Evolutionary conservation across 495 filamentous ascomycete genomes (phyloP), one percentile per base, ranked within the genome.

Genomic region (Cercophora sp.): DNA sequence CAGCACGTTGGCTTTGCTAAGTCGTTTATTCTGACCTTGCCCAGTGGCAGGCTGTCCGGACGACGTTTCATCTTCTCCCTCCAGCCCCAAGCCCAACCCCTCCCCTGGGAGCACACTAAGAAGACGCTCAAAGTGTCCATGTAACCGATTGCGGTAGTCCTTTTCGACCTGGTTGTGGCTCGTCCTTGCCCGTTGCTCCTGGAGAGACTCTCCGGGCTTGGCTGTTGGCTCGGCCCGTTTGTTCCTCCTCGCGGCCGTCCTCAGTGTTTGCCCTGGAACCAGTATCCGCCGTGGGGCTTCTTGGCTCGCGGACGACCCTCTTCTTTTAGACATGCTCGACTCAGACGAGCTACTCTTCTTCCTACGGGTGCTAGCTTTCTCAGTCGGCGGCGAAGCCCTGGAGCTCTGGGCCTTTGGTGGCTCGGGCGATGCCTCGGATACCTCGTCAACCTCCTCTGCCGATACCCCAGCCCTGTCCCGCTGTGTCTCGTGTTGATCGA

Each of bases 101-200:
- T 19, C 41, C 6, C 43, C 43, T 4, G 57, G 57, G 6, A 60
- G 48, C 23, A 57, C 57, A 3, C 49, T 22, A 15, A 60, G 53
- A 8, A 60, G 43, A 8, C 15, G 42, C 36, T 56, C 57, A 57
- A 60, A 60, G 10, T 51, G 24, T 13, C 24, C 18, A 35, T 56
- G 53, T 22, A 60, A 23, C 18, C 57, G 57, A 25, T 43, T 48
- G 4, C 57, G 57, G 26, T 60, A 60, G 24, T 60, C 42, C 37
- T 60, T 60, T 25, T 60, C 57, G 2, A 60, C 57, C 10, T 44
- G 32, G 22, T 60, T 60, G 31, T 60, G 57, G 41, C 37, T 52
- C 16, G 55, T 44, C 24, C 57, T 41, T 13, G 54, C 48, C 1
- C 48, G 57, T 2, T 48, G 54, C 10, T 52, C 42, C 16, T 52